These are phyloP conservation scores for Yamadazyma aaseri DNA, from an alignment of 1,139 yeast genomes.

Conservation along the genomic window DNA sequence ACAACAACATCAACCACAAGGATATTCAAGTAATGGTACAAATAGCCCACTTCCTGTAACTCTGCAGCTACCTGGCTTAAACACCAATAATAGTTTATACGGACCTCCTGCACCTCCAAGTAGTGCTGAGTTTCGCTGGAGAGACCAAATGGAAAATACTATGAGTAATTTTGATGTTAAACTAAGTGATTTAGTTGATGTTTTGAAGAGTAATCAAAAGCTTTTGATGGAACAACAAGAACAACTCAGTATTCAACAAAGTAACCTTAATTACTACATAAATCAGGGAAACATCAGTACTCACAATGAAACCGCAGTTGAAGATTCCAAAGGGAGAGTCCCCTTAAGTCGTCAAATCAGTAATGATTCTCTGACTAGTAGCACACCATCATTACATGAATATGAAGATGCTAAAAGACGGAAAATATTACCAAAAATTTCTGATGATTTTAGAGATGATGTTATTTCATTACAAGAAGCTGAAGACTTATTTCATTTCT, in stretches of 20 bases:
- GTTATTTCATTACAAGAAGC: constrained; percentile 46
- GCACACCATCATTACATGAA: constrained; percentile 2
- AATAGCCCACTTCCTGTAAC: too few relatives aligned
- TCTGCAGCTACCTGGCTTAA: too few relatives aligned
- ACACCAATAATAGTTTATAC: too few relatives aligned
- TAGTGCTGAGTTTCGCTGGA: constrained; percentile 28
- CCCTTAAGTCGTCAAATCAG: constrained; percentile 10
- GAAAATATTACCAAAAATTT: constrained; percentile 10
- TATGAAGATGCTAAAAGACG: constrained; percentile 6
- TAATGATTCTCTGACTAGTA: neutral
- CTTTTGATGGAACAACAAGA: constrained; percentile 25
- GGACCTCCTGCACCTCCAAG: neutral
- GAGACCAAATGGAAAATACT: constrained; percentile 41
- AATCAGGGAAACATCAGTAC: neutral
- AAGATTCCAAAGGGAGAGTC: neutral
- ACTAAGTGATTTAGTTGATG: constrained; percentile 42
- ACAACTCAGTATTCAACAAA: constrained; percentile 11
- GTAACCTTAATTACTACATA: constrained; percentile 4
- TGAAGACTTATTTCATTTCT: constrained; percentile 47
- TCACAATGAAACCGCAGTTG: neutral
- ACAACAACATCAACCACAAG: neutral
- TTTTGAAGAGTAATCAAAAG: constrained; percentile 33
- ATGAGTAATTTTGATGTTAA: constrained; percentile 47
- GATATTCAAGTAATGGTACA: neutral
- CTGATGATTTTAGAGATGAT: constrained; percentile 37